A percentile compares a stretch with the other conserved stretches of the same genome.
Evolutionary conservation across 139 green algal species (phyloP).

Genomic region (Astrephomene gubernaculifera): DNA sequence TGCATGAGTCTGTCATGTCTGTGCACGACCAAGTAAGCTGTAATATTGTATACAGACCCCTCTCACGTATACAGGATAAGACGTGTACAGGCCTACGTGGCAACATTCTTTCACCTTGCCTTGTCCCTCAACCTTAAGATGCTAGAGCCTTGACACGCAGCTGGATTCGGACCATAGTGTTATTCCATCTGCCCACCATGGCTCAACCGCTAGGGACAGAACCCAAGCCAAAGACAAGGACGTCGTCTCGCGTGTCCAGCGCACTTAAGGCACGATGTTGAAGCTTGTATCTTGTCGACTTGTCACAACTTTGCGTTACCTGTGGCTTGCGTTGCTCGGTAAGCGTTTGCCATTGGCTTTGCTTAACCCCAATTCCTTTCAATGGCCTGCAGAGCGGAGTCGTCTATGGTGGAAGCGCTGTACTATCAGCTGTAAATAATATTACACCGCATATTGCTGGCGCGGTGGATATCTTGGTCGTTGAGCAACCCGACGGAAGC

Average conservation of each 20-base stretch:
- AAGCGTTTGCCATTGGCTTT: neutral
- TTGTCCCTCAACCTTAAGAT: no score
- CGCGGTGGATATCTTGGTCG: conserved; percentile 93
- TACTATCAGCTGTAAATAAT: conserved; percentile 67
- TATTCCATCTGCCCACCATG: no score
- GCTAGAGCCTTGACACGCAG: no score
- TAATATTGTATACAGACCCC: no score
- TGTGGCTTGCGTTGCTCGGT: neutral
- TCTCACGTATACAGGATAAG: no score
- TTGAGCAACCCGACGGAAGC: conserved; percentile 87
- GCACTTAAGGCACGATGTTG: conserved; percentile 19
- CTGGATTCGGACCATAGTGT: no score
- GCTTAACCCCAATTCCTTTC: neutral
- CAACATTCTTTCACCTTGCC: no score
- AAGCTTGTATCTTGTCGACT: neutral
- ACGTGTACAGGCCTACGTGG: no score
- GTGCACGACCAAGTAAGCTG: no score
- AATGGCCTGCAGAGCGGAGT: conserved; percentile 60
- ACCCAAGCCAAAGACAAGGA: neutral
- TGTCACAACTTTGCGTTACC: neutral
- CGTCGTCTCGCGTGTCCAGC: conserved; percentile 9
- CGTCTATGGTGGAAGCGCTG: conserved; percentile 67
- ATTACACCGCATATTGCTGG: conserved; percentile 85
- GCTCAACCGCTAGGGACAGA: conserved; percentile 1
- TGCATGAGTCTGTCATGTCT: no score